Conservation (phyloP, 2,329 filamentous ascomycete species). For the Penicillium sp. region DNA sequence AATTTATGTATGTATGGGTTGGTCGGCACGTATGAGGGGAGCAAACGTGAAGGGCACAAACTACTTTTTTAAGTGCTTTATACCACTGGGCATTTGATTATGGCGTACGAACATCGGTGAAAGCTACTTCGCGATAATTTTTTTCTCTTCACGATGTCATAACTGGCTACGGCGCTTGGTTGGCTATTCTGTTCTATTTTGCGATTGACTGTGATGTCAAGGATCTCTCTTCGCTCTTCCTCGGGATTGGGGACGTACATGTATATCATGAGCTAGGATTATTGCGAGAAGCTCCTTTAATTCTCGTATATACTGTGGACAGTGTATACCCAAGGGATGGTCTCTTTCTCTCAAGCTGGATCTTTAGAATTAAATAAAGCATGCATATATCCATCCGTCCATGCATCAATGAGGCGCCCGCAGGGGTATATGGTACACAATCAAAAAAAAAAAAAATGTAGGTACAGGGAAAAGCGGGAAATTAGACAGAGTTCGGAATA, state of each 20-base stretch:
- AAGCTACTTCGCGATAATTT: slow-evolving; percentile 13
- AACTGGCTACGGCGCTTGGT: slow-evolving; percentile 11
- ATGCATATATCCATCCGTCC: slow-evolving; percentile 21
- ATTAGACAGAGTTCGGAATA: slow-evolving; percentile 1
- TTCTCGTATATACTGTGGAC: too few relatives aligned
- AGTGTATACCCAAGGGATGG: neutral
- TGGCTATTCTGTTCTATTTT: slow-evolving; percentile 5
- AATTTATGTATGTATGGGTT: slow-evolving; percentile 27
- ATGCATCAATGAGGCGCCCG: slow-evolving; percentile 27
- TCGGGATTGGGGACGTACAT: neutral
- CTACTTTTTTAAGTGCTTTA: slow-evolving; percentile 11
- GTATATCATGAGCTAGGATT: neutral
- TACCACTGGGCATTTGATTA: slow-evolving; percentile 16
- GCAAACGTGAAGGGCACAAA: slow-evolving; percentile 18
- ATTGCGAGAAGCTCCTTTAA: neutral
- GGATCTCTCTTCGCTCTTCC: neutral
- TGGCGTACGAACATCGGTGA: slow-evolving; percentile 25
- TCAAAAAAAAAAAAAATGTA: slow-evolving; percentile 13
- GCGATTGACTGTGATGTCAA: neutral
- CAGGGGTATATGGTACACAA: slow-evolving; percentile 33
- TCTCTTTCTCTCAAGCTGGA: neutral
- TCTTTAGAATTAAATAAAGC: neutral
- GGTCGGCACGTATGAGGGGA: slow-evolving; percentile 28
- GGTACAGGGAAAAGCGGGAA: slow-evolving; percentile 20
- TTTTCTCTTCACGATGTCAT: slow-evolving; percentile 1